Conservation (phyloP, 1,284 basidiomycete species). For the Mycosarcoma mackinlayi region DNA sequence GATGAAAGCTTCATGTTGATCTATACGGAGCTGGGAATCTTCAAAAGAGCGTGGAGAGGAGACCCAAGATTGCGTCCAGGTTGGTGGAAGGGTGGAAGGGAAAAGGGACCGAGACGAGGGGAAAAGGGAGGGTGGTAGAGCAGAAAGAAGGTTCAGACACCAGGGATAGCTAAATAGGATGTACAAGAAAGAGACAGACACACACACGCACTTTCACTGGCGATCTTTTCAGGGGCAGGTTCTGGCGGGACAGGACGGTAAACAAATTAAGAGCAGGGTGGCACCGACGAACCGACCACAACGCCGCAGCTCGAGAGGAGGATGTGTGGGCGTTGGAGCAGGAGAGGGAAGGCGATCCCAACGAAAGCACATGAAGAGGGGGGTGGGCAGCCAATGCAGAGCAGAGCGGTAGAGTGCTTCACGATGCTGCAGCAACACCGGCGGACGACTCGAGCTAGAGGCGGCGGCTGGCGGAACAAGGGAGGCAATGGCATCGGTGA, state of each 20-base stretch:
- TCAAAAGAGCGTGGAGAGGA: not conserved
- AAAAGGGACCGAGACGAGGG: not conserved
- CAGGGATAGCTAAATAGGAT: constrained; percentile 10
- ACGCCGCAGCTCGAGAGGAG: not conserved
- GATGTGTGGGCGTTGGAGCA: not conserved
- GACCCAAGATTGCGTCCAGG: not conserved
- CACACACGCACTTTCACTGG: no score
- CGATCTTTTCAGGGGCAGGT: not conserved
- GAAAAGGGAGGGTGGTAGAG: not conserved
- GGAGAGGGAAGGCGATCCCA: not conserved
- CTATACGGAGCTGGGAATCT: not conserved
- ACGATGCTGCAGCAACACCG: no score
- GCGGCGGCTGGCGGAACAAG: not conserved
- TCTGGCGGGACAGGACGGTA: constrained; percentile 1
- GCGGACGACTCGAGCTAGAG: no score
- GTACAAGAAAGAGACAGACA: not conserved
- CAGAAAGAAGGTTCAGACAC: not conserved
- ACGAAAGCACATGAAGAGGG: not conserved
- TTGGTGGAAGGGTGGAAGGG: not conserved
- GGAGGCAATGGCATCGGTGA: not conserved
- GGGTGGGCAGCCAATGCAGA: no score
- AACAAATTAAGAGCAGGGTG: constrained; percentile 1
- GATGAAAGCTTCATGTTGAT: constrained; percentile 43
- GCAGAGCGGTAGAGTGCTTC: no score
- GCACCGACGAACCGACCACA: not conserved